These are phyloP conservation scores for Hysterangium stoloniferum DNA, from an alignment of 768 basidiomycete species.

Conservation along the genomic window DNA sequence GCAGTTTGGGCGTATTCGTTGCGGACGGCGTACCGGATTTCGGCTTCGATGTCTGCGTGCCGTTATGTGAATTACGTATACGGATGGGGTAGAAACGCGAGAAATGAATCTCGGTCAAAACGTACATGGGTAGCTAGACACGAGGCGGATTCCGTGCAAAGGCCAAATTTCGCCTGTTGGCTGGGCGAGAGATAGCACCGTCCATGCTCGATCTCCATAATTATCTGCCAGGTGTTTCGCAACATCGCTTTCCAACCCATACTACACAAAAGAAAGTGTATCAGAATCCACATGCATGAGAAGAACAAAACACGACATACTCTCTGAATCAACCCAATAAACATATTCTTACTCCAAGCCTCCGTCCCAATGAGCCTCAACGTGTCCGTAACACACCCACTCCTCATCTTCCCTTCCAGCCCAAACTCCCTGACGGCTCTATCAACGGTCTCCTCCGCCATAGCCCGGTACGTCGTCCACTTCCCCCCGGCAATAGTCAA, in stretches of 20 bases:
- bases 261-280: conserved; percentile 35
- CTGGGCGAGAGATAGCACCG: conserved; percentile 73
- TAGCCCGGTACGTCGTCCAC: conserved; percentile 96
- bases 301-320: conserved; percentile 33
- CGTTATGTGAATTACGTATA: background rate
- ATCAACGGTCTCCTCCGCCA: conserved; percentile 95
- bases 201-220: conserved; percentile 97
- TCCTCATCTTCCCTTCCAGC: conserved; percentile 45
- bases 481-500: conserved; percentile 96
- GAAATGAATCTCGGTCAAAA: conserved; percentile 5
- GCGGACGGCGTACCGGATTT: conserved; percentile 80
- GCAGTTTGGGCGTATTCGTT: conserved; percentile 93
- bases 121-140: conserved; percentile 69
- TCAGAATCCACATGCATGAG: background rate
- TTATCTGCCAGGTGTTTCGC: conserved; percentile 89
- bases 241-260: conserved; percentile 84
- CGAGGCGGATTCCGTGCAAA: conserved; percentile 72
- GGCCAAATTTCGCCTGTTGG: conserved; percentile 79
- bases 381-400: conserved; percentile 68
- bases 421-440: conserved; percentile 73
- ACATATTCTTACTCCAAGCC: conserved; percentile 94
- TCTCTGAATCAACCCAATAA: conserved; percentile 88
- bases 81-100: background rate
- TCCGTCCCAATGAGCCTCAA: conserved; percentile 86
- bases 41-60: conserved; percentile 74